Base-by-base conservation (phyloP, 768 basidiomycete genomes). In the Mycena alexandri region DNA sequence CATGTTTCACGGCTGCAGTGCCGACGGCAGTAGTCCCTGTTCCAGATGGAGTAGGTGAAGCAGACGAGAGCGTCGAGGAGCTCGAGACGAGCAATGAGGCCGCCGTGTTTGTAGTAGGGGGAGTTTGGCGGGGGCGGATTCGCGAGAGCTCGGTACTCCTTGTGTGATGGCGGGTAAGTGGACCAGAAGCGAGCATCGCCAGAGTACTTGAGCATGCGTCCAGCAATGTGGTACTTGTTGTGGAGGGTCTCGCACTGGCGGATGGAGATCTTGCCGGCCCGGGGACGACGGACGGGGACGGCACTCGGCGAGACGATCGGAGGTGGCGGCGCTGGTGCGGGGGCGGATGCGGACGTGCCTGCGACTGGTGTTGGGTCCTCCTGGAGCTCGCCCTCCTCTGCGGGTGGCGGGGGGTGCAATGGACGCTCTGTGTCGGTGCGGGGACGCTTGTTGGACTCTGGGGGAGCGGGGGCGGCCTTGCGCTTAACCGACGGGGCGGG, bases 1-100 rank as follows among this genome's bases (percentile, higher is more conserved):
- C 92, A 93, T 19, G 88, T 88, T 56, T 86, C 85, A 47, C 80
- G 82, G 73, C 82, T 83, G 76, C 91, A 93, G 9, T 78, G 72
- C 63, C 84, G 83, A 64, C 83, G 82, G 70, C 81, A 77, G 73
- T 89, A 87, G 67, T 93, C 93, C 73, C 86, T 89, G 77, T 87
- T 89, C 94, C 93, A 96, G 71, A 93, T 84, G 6, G 92, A 86
- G 75, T 93, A 96, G 5, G 91, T 88, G 79, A 95, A 95, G 79
- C 91, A 92, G 47, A 95, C 82, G 63, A 95, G 85, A 47, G 93
- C 91, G 77, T 95, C 93, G 44, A 93, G 79, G 52, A 93, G 89
- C 76, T 94, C 93, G 21, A 94, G 84, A 25, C 92, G 86, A 33
- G 92, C 91, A 74, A 94, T 90, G 69, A 93, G 79, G 22, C 89